phyloP scores from a whole-genome alignment of 306 rosid species.

The Cucumis cinereus region DNA sequence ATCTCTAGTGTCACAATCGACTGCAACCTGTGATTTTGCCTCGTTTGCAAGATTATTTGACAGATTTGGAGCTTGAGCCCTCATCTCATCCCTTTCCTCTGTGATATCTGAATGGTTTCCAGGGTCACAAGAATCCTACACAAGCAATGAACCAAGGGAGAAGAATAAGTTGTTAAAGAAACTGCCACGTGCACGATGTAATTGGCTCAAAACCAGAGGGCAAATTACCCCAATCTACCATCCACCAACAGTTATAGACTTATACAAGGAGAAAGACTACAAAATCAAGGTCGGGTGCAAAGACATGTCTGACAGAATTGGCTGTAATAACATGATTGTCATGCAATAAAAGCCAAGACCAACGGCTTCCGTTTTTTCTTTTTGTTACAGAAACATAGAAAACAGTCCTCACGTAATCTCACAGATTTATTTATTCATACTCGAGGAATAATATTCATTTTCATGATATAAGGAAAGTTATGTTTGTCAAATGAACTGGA shows the following conservation, averaged over 20 bases:
- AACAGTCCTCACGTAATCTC: not conserved
- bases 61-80: constrained; percentile 32
- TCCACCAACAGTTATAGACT: not conserved
- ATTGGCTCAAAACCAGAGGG: not conserved
- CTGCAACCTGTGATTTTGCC: constrained; percentile 20
- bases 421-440: not conserved
- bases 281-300: not conserved
- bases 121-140: constrained; percentile 72
- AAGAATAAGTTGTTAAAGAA: not conserved
- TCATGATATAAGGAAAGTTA: not conserved
- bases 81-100: constrained; percentile 66
- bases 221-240: not conserved
- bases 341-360: not conserved
- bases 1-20: constrained; percentile 20
- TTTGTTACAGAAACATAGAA: not conserved
- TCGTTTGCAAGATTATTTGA: constrained; percentile 21
- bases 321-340: not conserved
- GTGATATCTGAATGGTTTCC: constrained; percentile 79
- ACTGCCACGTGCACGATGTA: not conserved
- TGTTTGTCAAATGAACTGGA: not conserved
- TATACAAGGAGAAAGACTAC: not conserved
- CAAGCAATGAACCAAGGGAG: constrained; percentile 11
- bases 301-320: not conserved
- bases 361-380: not conserved
- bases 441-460: not conserved